A percentile compares a stretch with the other conserved stretches of the same genome.
phyloP scores from a whole-genome alignment of 805 yeast species.

The Ogataea trehaloabstinens region DNA sequence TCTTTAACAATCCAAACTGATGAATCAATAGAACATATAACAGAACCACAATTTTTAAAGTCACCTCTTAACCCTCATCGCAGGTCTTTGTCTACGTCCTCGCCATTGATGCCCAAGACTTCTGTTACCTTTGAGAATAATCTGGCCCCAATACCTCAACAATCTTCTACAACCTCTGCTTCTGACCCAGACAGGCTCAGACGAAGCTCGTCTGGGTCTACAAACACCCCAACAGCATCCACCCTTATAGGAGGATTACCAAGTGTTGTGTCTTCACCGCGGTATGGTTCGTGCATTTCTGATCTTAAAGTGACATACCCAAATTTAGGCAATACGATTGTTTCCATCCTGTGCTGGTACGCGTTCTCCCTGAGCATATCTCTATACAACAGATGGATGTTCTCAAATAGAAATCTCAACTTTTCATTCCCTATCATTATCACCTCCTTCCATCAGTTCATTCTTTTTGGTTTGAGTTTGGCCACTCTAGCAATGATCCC shows the following conservation, averaged over 20 bases:
- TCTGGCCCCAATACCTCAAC: constrained; percentile 1
- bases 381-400: constrained; percentile 96
- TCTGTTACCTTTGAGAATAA: neutral
- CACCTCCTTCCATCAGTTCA: constrained; percentile 81
- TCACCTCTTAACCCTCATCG: constrained; percentile 2
- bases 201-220: neutral
- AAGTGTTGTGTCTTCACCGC: neutral
- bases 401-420: constrained; percentile 67
- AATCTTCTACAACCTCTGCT: neutral
- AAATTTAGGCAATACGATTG: constrained; percentile 23
- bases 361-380: constrained; percentile 66
- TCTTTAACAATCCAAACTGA: neutral
- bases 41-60: constrained; percentile 1
- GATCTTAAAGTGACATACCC: constrained; percentile 25
- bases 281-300: constrained; percentile 1
- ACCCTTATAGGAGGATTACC: neutral
- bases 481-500: constrained; percentile 46
- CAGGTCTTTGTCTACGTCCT: neutral
- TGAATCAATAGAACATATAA: neutral
- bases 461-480: constrained; percentile 56
- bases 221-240: neutral
- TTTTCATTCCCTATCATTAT: constrained; percentile 82
- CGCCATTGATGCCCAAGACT: neutral
- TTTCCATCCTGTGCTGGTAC: constrained; percentile 53
- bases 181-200: neutral